phyloP scores from a whole-genome alignment of 768 basidiomycete species.

The Mrakia blollopis region DNA sequence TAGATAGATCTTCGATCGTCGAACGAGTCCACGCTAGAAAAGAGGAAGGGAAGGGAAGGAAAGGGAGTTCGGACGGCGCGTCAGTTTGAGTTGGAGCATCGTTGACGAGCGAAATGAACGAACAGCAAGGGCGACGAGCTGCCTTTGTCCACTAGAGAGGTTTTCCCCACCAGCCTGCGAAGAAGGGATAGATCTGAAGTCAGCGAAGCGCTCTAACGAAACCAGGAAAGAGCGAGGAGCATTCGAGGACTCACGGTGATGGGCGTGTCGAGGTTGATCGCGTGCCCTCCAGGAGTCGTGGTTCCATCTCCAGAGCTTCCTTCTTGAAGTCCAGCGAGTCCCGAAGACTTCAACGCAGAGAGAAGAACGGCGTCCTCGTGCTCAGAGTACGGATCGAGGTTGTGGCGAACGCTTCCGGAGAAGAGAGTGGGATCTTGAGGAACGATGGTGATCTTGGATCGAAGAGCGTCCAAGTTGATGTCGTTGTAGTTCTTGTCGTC shows the following conservation, averaged over 20 bases:
- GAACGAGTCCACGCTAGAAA: slow-evolving; percentile 52
- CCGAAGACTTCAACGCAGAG: slow-evolving; percentile 52
- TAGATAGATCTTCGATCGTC: slow-evolving; percentile 57
- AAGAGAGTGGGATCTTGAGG: slow-evolving; percentile 51
- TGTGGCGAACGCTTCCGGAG: slow-evolving; percentile 54
- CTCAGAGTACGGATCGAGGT: slow-evolving; percentile 59
- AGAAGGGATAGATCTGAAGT: background rate
- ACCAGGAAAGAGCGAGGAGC: too few species aligned
- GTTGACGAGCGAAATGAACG: background rate
- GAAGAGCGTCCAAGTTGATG: slow-evolving; percentile 57
- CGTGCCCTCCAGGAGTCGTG: slow-evolving; percentile 37
- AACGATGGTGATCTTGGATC: slow-evolving; percentile 60
- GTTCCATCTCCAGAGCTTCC: slow-evolving; percentile 44
- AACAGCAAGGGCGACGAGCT: slow-evolving; percentile 56
- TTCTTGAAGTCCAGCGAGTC: slow-evolving; percentile 45
- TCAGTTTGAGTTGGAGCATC: background rate
- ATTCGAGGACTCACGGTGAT: slow-evolving; percentile 46
- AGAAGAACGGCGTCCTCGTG: slow-evolving; percentile 55
- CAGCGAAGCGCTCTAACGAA: background rate
- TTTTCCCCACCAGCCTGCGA: slow-evolving; percentile 28
- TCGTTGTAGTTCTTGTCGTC: slow-evolving; percentile 53
- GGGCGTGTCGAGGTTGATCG: slow-evolving; percentile 50
- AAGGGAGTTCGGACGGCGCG: background rate
- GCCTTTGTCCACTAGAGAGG: slow-evolving; percentile 51
- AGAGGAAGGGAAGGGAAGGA: background rate